Percentiles rank a stretch among this genome's conserved stretches.
Conservation (phyloP, 306 rosid genomes). For the apple (Malus domestica) region DNA sequence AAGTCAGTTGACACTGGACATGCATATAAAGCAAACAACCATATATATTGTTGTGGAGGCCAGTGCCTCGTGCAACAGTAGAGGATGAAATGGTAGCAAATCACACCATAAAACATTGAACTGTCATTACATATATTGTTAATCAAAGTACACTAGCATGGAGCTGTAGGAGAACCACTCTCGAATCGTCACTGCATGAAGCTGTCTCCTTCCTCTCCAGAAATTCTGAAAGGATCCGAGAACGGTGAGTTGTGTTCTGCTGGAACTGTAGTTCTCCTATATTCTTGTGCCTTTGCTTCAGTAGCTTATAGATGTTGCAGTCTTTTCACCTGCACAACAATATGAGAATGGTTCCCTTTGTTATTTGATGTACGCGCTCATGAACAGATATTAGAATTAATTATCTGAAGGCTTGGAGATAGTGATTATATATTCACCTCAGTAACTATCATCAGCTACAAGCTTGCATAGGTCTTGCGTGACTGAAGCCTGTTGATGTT, state of each 20-base stretch:
- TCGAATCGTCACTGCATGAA: neutral
- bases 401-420: neutral
- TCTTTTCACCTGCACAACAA: neutral
- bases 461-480: conserved; percentile 57
- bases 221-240: neutral
- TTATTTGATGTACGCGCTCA: neutral
- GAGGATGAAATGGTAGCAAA: neutral
- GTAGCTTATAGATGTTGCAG: neutral
- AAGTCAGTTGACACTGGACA: neutral
- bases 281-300: neutral
- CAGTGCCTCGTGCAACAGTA: neutral
- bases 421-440: conserved; percentile 22
- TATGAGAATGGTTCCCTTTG: neutral
- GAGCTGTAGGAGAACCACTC: neutral
- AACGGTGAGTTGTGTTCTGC: neutral
- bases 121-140: neutral
- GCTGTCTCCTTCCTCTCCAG: neutral
- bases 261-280: neutral
- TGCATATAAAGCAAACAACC: neutral
- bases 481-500: conserved; percentile 33
- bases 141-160: neutral
- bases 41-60: neutral
- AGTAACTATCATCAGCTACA: conserved; percentile 45
- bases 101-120: neutral
- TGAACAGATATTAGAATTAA: neutral